Percentiles rank a stretch among this genome's conserved stretches.
These are phyloP conservation scores for Articulospora tetracladia DNA, from an alignment of 495 filamentous ascomycete species.

Conservation along the genomic window DNA sequence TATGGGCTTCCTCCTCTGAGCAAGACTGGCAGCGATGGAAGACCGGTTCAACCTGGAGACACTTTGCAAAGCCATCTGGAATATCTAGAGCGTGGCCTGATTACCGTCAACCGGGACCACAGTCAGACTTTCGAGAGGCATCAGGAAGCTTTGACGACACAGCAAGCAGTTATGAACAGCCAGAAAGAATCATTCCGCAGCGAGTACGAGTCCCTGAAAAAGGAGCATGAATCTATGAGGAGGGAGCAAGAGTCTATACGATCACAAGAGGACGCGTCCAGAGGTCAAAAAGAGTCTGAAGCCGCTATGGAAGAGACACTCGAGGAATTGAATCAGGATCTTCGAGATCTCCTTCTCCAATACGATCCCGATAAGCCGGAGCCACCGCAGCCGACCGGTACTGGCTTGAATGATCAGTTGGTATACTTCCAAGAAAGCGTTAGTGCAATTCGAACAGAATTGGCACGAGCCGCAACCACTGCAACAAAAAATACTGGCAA, in stretches of 20 bases:
- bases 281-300: slow-evolving; percentile 19
- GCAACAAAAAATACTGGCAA: slow-evolving; percentile 23
- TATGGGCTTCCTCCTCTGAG: slow-evolving; percentile 32
- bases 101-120: slow-evolving; percentile 31
- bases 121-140: not conserved
- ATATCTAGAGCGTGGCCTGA: slow-evolving; percentile 47
- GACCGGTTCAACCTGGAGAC: slow-evolving; percentile 33
- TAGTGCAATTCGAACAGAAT: slow-evolving; percentile 32
- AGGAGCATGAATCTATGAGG: not conserved
- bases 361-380: slow-evolving; percentile 44
- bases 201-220: not conserved
- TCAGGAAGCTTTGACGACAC: not conserved
- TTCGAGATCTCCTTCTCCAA: slow-evolving; percentile 46
- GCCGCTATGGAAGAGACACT: slow-evolving; percentile 40
- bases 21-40: slow-evolving; percentile 17
- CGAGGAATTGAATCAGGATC: slow-evolving; percentile 44
- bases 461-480: slow-evolving; percentile 15
- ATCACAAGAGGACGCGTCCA: not conserved
- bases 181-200: slow-evolving; percentile 12
- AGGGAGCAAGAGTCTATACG: not conserved
- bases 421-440: slow-evolving; percentile 44
- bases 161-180: not conserved
- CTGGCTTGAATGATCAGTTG: slow-evolving; percentile 47
- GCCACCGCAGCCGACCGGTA: slow-evolving; percentile 41
- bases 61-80: slow-evolving; percentile 36